Conservation (phyloP, 2,329 filamentous ascomycete species). For the Helotiales sp. region DNA sequence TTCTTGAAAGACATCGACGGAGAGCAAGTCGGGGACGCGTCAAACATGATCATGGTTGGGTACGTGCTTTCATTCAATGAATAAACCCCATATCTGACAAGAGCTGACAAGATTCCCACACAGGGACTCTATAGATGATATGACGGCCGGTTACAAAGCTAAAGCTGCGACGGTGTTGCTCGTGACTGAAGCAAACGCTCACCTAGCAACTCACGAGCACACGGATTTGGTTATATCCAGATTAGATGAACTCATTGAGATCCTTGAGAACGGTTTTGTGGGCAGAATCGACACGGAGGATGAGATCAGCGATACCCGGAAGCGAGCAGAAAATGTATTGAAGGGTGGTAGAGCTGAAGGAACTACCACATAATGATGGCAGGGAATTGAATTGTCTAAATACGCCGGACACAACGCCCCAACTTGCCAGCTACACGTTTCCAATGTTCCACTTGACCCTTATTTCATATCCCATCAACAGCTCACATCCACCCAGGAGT, state of each 20-base stretch:
- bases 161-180: conserved; percentile 91
- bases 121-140: conserved; percentile 86
- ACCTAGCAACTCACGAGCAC: conserved; percentile 69
- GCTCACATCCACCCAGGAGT: neutral
- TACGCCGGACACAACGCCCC: conserved; percentile 20
- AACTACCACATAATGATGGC: neutral
- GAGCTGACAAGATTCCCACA: conserved; percentile 19
- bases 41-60: conserved; percentile 45
- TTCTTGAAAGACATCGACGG: conserved; percentile 46
- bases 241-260: conserved; percentile 73
- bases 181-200: conserved; percentile 75
- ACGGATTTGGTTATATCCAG: conserved; percentile 73
- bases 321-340: conserved; percentile 20
- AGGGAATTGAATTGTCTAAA: conserved; percentile 15
- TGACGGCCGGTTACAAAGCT: conserved; percentile 79
- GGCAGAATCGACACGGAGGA: conserved; percentile 40
- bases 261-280: conserved; percentile 75
- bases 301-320: conserved; percentile 24
- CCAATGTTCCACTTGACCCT: conserved; percentile 1
- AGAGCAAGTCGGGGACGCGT: conserved; percentile 19
- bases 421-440: conserved; percentile 5
- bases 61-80: conserved; percentile 10
- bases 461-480: neutral
- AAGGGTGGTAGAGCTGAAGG: conserved; percentile 21
- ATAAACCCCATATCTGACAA: neutral